phyloP scores from a whole-genome alignment of 2,329 filamentous ascomycete genomes.

The Teratosphaeria destructans region DNA sequence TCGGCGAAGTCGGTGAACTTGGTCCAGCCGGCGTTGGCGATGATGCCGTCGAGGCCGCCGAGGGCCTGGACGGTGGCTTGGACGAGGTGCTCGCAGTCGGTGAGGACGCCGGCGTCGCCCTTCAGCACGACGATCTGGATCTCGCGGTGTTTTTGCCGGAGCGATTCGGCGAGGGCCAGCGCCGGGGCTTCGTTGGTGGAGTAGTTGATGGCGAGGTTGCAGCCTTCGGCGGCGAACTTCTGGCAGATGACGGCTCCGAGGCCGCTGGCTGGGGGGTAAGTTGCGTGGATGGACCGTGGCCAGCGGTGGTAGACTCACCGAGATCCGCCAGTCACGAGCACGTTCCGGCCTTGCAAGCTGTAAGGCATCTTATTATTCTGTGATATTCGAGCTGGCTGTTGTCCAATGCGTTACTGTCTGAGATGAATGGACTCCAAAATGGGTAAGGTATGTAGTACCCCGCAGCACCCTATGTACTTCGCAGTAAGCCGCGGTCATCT shows the following conservation, averaged over 20 bases:
- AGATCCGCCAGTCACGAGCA: conserved; percentile 55
- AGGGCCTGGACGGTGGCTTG: conserved; percentile 48
- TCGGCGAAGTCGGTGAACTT: conserved; percentile 48
- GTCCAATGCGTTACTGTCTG: background rate
- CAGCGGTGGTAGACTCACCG: conserved; percentile 34
- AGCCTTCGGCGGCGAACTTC: conserved; percentile 58
- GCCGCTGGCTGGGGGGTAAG: conserved; percentile 41
- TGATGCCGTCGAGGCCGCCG: conserved; percentile 63
- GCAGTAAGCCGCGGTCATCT: background rate
- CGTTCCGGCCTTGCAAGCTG: conserved; percentile 49
- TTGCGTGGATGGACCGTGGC: background rate
- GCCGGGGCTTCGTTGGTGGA: conserved; percentile 51
- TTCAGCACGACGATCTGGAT: conserved; percentile 48
- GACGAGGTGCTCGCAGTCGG: conserved; percentile 51
- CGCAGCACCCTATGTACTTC: background rate
- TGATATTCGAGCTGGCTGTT: background rate
- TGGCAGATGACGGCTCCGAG: conserved; percentile 59
- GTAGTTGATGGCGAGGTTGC: conserved; percentile 66
- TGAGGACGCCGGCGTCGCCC: conserved; percentile 54
- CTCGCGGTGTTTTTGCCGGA: conserved; percentile 39
- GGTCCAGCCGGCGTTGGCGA: conserved; percentile 66
- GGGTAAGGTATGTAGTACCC: too few species aligned
- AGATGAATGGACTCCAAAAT: background rate
- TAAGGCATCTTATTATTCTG: conserved; percentile 44
- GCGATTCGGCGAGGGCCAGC: conserved; percentile 44